Base-by-base conservation (phyloP, 805 yeast genomes). In the Scheffersomyces spartinae region DNA sequence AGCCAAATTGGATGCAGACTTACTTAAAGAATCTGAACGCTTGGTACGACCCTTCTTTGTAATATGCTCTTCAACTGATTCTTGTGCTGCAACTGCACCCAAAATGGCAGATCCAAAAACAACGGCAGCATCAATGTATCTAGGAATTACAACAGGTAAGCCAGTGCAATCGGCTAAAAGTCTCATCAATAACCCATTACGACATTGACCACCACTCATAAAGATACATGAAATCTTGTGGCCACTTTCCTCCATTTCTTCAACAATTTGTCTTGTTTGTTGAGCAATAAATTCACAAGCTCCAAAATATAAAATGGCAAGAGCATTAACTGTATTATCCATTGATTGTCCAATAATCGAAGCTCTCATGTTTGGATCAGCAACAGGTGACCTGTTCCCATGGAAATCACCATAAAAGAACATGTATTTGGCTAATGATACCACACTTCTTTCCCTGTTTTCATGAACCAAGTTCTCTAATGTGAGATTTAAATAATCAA, bases 231-330 rank as follows among this genome's bases (percentile, higher is more conserved):
- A 61, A 34, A 91, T 69, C 7, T 60, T 37, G 55, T 88, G 95
- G 2, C 98, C 98, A 3, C 80, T 61, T 28, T 61, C 54, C 39
- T 72, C 75, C 84, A 91, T 79, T 34, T 75, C 74, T 39, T 82
- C 91, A 18, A 88, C 76, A 45, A 91, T 91, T 43, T 91, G 98
- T 43, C 95, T 73, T 1, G 97, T 88, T 59, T 91, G 98, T 48
- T 85, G 95, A 25, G 95, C 95, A 50, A 91, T 86, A 42, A 91
- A 91, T 57, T 91, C 98, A 52, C 95, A 84, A 4, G 97, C 95
- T 10, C 82, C 96, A 25, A 86, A 67, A 47, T 91, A 91, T 38
- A 74, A 77, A 32, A 83, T 49, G 1, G 96, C 95, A 38, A 91
- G 61, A 34, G 81, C 83, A 40, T 85, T 83, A 21, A 91, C 60